phyloP scores from a whole-genome alignment of 2,329 filamentous ascomycete species.

The Ceratocystis cacaofunesta region DNA sequence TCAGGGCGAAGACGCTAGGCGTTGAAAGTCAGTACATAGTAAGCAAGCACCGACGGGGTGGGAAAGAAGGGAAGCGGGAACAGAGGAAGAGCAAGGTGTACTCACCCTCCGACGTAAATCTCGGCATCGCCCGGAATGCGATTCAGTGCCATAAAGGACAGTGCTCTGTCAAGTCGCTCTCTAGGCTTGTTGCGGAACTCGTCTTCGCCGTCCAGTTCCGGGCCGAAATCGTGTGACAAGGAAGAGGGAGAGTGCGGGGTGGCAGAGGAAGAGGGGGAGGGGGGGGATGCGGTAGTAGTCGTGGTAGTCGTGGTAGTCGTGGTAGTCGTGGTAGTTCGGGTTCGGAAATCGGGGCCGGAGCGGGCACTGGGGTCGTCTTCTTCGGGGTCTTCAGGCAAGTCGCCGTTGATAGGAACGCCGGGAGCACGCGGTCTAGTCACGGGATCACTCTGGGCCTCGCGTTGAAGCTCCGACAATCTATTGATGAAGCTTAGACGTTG shows the following conservation, averaged over 20 bases:
- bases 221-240: background rate
- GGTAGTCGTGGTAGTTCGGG: conserved; percentile 3
- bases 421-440: conserved; percentile 1
- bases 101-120: conserved; percentile 30
- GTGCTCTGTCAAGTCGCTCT: conserved; percentile 13
- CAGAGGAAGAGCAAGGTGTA: conserved; percentile 2
- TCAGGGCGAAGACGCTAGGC: conserved; percentile 61
- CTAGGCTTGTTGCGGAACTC: conserved; percentile 13
- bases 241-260: background rate
- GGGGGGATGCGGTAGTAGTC: background rate
- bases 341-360: background rate
- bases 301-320: conserved; percentile 4
- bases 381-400: conserved; percentile 10
- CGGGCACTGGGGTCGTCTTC: conserved; percentile 4
- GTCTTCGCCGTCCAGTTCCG: conserved; percentile 7
- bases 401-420: background rate
- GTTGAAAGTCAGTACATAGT: background rate
- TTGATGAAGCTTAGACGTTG: conserved; percentile 17
- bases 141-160: conserved; percentile 29
- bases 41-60: conserved; percentile 15
- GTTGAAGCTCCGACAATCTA: conserved; percentile 16
- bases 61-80: conserved; percentile 5
- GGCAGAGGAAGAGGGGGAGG: background rate
- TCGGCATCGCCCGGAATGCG: conserved; percentile 29
- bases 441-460: conserved; percentile 14